phyloP scores from a whole-genome alignment of 371 early-diverging fungal species.

The Gilbertella persicaria region DNA sequence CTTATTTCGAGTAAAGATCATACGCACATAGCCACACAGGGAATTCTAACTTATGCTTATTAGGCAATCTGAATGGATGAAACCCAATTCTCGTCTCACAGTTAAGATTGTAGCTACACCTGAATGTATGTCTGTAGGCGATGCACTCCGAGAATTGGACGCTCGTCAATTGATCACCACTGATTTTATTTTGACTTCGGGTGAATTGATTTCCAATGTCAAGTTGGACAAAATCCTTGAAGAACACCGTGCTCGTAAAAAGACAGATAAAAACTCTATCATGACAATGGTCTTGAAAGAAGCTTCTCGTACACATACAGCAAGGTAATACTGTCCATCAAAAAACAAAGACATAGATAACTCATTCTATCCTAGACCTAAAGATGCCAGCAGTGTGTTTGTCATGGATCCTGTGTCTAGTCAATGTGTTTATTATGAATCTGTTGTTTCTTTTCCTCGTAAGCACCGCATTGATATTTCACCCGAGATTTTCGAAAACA shows the following conservation, averaged over 20 bases:
- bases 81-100: conserved; percentile 61
- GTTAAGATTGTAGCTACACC: conserved; percentile 78
- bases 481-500: conserved; percentile 66
- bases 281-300: conserved; percentile 93
- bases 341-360: neutral
- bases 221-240: conserved; percentile 76
- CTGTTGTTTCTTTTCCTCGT: conserved; percentile 67
- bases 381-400: conserved; percentile 82
- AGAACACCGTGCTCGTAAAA: conserved; percentile 69
- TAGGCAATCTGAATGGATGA: conserved; percentile 75
- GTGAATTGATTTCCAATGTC: conserved; percentile 90
- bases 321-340: too few relatives aligned
- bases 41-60: neutral
- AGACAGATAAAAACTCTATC: conserved; percentile 83
- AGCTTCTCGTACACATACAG: conserved; percentile 58
- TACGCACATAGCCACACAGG: neutral
- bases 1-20: conserved; percentile 73
- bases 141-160: conserved; percentile 92
- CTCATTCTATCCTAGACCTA: conserved; percentile 36
- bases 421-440: conserved; percentile 84
- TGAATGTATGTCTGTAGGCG: conserved; percentile 86
- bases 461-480: conserved; percentile 62
- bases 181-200: conserved; percentile 93
- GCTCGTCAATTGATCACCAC: conserved; percentile 75
- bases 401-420: conserved; percentile 75